A percentile compares a stretch with the other conserved stretches of the same genome.
Evolutionary conservation across 768 basidiomycete species (phyloP).

Genomic region (Strobilomyces confusus): DNA sequence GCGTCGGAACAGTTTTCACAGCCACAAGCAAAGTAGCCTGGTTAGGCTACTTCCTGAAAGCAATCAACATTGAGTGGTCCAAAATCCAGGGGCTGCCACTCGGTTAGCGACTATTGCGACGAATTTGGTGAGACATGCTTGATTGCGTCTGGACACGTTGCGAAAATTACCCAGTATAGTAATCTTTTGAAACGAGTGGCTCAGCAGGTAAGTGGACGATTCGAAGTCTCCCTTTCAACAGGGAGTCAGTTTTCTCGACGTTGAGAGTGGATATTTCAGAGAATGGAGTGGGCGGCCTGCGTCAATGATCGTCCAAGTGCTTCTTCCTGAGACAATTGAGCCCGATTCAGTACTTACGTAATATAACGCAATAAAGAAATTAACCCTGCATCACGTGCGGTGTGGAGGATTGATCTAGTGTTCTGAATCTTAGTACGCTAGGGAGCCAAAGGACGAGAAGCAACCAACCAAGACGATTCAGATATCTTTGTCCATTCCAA

Average conservation of each 20-base stretch:
- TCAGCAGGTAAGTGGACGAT: background rate
- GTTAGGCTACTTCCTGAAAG: slow-evolving; percentile 15
- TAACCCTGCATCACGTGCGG: background rate
- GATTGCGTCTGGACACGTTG: slow-evolving; percentile 24
- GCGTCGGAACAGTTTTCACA: slow-evolving; percentile 18
- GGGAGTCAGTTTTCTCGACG: background rate
- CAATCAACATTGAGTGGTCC: slow-evolving; percentile 18
- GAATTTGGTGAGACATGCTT: slow-evolving; percentile 2
- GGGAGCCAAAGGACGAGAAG: background rate
- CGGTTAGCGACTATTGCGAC: slow-evolving; percentile 12
- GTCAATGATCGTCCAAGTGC: background rate
- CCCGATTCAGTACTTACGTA: slow-evolving; percentile 4
- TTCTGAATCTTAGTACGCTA: background rate
- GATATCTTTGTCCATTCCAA: background rate
- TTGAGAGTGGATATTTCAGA: background rate
- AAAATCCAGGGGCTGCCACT: slow-evolving; percentile 18
- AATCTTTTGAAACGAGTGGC: slow-evolving; percentile 5
- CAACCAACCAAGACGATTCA: background rate
- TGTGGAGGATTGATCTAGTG: too few species aligned
- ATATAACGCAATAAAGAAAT: background rate
- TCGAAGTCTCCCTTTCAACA: background rate
- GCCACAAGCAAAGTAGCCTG: slow-evolving; percentile 9
- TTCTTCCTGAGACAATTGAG: slow-evolving; percentile 5
- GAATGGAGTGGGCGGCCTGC: background rate
- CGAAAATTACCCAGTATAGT: slow-evolving; percentile 9